These are phyloP conservation scores for Suillus ampliporus DNA, from an alignment of 768 basidiomycete species.

Conservation along the genomic window DNA sequence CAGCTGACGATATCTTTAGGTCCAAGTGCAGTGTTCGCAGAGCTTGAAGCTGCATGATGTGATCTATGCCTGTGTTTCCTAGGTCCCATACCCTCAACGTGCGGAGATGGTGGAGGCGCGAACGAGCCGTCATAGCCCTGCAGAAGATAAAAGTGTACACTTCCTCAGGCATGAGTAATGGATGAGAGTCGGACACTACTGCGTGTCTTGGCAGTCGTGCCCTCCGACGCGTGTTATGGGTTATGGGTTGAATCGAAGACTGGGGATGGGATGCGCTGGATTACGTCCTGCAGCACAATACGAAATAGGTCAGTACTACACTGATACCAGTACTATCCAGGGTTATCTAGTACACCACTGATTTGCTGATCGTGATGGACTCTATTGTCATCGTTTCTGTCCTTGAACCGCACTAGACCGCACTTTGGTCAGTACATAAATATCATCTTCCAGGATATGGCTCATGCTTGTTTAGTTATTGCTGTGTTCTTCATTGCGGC, in stretches of 20 bases:
- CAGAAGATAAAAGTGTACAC: slow-evolving; percentile 45
- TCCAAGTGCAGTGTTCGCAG: neutral
- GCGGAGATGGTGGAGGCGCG: slow-evolving; percentile 9
- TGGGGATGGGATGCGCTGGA: slow-evolving; percentile 42
- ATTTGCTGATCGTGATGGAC: too few species aligned
- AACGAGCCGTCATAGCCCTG: slow-evolving; percentile 58
- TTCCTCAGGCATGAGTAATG: slow-evolving; percentile 21
- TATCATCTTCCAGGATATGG: too few species aligned
- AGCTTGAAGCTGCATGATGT: slow-evolving; percentile 3
- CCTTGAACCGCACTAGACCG: too few species aligned
- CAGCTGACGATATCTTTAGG: neutral
- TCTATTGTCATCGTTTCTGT: too few species aligned
- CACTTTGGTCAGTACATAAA: too few species aligned
- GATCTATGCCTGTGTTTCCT: neutral
- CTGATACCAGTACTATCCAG: too few species aligned
- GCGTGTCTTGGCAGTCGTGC: neutral
- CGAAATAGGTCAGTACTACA: too few species aligned
- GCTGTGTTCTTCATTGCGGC: too few species aligned
- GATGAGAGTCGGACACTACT: neutral
- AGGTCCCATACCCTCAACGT: neutral
- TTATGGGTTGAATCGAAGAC: slow-evolving; percentile 21
- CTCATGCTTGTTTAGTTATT: too few species aligned
- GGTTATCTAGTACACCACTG: too few species aligned
- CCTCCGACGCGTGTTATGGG: neutral
- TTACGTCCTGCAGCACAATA: too few species aligned